Evolutionary conservation across 768 basidiomycete genomes (phyloP).

Genomic region (Lyophyllum shimeji): DNA sequence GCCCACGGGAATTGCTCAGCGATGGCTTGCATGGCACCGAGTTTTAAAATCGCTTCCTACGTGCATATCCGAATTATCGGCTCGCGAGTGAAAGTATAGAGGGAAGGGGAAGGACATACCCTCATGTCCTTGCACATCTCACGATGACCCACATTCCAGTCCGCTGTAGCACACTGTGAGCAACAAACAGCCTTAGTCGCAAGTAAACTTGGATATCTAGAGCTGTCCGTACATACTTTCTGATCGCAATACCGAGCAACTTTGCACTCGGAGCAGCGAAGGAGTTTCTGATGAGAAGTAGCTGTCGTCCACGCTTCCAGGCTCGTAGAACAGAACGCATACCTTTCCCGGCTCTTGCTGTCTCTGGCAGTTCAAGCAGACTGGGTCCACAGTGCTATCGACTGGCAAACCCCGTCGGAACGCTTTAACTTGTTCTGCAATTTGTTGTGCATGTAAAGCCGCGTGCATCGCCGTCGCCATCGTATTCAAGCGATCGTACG

Average conservation of each 20-base stretch:
- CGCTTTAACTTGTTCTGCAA: background rate
- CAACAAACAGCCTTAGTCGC: background rate
- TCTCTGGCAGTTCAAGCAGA: background rate
- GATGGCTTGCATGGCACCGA: conserved; percentile 17
- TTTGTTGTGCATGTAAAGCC: background rate
- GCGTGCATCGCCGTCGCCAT: background rate
- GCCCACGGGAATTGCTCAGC: conserved; percentile 26
- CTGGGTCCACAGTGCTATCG: background rate
- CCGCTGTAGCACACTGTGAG: conserved; percentile 1
- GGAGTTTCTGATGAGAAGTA: conserved; percentile 1
- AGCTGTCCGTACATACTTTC: background rate
- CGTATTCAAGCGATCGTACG: background rate
- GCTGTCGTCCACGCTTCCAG: too few species aligned
- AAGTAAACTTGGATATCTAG: background rate
- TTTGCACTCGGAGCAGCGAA: conserved; percentile 7
- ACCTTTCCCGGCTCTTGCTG: background rate
- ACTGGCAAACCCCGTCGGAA: background rate
- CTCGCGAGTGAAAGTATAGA: too few species aligned
- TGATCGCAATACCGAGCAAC: conserved; percentile 9
- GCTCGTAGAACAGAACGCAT: background rate
- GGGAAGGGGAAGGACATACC: background rate
- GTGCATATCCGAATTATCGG: background rate
- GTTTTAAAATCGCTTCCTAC: background rate
- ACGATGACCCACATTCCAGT: conserved; percentile 6
- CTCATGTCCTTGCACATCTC: conserved; percentile 1